Evolutionary conservation across 441 rosid species (phyloP).

Genomic region (Iberis amara): DNA sequence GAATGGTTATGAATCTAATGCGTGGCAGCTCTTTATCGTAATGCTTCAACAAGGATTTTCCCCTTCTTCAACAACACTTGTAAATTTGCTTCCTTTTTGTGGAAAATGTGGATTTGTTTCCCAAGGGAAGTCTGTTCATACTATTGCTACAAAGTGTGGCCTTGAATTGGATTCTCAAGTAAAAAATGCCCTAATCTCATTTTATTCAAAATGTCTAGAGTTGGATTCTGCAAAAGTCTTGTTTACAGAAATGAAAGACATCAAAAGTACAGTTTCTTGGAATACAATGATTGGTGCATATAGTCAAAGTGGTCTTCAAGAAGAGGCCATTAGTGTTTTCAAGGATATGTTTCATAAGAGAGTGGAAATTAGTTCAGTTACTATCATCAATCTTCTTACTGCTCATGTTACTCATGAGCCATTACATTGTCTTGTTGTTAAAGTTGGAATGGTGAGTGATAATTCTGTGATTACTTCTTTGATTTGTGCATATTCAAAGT

Average conservation of each 20-base stretch:
- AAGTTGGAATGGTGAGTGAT: conserved; percentile 45
- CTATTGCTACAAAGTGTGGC: conserved; percentile 47
- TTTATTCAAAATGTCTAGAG: conserved; percentile 58
- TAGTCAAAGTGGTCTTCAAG: conserved; percentile 47
- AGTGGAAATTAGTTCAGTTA: conserved; percentile 45
- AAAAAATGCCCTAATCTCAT: conserved; percentile 47
- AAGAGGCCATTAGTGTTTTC: conserved; percentile 47
- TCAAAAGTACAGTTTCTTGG: conserved; percentile 50
- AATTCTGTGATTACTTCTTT: conserved; percentile 50
- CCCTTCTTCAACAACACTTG: conserved; percentile 50
- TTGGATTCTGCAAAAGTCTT: conserved; percentile 42
- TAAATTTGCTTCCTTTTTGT: conserved; percentile 55
- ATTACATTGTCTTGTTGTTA: conserved; percentile 50
- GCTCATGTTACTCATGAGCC: conserved; percentile 43
- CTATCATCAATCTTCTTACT: conserved; percentile 53
- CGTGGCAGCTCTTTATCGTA: conserved; percentile 39
- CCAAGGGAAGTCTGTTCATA: conserved; percentile 64
- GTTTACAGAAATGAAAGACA: conserved; percentile 46
- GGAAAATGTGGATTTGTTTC: conserved; percentile 41
- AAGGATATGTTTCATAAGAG: conserved; percentile 42
- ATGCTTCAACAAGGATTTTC: conserved; percentile 53
- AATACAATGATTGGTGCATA: conserved; percentile 69
- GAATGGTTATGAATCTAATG: conserved; percentile 41
- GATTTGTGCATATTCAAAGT: conserved; percentile 52
- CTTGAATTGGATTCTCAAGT: conserved; percentile 48